Base-by-base conservation (phyloP, 108 stramenopile species). In the Cyclotella distinguenda region DNA sequence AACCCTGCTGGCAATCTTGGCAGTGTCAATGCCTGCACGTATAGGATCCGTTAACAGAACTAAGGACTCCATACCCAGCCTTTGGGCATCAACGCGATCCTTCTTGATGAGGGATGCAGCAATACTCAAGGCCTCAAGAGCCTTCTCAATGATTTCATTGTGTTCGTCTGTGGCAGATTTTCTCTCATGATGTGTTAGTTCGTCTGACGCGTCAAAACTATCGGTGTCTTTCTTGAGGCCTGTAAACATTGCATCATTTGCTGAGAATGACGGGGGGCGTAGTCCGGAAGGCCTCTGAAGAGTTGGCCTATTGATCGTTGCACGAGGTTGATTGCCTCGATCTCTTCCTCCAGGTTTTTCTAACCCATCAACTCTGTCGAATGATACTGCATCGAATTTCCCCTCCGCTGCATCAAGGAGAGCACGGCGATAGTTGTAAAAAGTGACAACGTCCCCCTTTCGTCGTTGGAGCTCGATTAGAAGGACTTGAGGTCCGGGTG, bases 81-180 rank as follows among this genome's bases (percentile, higher is more conserved):
- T 72, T 19, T 82, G 67, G 6, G 93, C 93, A 78, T 94, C 93
- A 67, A 90, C 83, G 27, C 93, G 87, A 70, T 94, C 93, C 62
- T 90, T 94, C 81, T 80, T 86, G 39, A 94, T 63, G 18, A 94
- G 68, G 27, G 86, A 83, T 31, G 87, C 88, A 13, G 93, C 93
- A 66, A 94, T 94, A 40, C 70, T 74, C 25, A 79, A 42, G 22
- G 74, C 67, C 51, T 87, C 86, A 61, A 93, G 62, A 22, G 88
- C 91, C 56, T 90, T 79, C 30, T 89, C 77, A 1, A 88, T 78
- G 67, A 86, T 88, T 19, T 87, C 88, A 21, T 79, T 60, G 36
- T 82, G 81, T 26, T 74, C 60, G 12, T 36, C 64, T 5, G 28
- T 15, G 13, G 0, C 28, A 4, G 35, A 40, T 12, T 82, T 77